Conservation (phyloP, 2,329 filamentous ascomycete genomes). For the Helotiales sp. region DNA sequence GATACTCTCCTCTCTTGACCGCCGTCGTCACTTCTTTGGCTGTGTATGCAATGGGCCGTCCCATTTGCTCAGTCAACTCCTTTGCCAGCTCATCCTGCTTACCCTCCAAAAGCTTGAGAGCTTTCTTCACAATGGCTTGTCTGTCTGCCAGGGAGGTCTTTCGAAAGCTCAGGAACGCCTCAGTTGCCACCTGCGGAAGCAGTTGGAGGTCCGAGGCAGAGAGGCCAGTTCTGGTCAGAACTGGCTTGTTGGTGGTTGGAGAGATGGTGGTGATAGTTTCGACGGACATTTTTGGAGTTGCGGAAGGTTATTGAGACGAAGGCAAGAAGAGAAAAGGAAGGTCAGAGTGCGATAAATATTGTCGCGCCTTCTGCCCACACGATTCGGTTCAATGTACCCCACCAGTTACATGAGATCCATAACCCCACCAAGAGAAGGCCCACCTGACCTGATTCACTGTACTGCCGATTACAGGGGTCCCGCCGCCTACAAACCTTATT, state of each 20-base stretch:
- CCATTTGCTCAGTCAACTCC: slow-evolving; percentile 94
- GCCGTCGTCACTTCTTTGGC: slow-evolving; percentile 84
- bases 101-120: slow-evolving; percentile 70
- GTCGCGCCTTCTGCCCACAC: slow-evolving; percentile 1
- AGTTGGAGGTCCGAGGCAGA: slow-evolving; percentile 71
- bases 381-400: slow-evolving; percentile 14
- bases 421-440: slow-evolving; percentile 20
- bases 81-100: slow-evolving; percentile 80
- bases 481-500: slow-evolving; percentile 22
- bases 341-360: slow-evolving; percentile 26
- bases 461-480: slow-evolving; percentile 21
- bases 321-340: background rate
- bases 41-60: slow-evolving; percentile 86
- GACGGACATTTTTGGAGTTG: slow-evolving; percentile 57
- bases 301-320: slow-evolving; percentile 2
- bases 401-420: slow-evolving; percentile 1
- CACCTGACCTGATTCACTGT: no score
- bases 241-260: slow-evolving; percentile 82
- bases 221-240: slow-evolving; percentile 79
- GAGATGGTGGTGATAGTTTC: slow-evolving; percentile 81
- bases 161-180: slow-evolving; percentile 78
- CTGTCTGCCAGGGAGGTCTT: slow-evolving; percentile 76
- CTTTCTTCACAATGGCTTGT: slow-evolving; percentile 80
- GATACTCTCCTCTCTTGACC: slow-evolving; percentile 81
- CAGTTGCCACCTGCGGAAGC: slow-evolving; percentile 73